Base-by-base conservation (phyloP, 352 stramenopile species). In the Thalassiosira mediterranea region DNA sequence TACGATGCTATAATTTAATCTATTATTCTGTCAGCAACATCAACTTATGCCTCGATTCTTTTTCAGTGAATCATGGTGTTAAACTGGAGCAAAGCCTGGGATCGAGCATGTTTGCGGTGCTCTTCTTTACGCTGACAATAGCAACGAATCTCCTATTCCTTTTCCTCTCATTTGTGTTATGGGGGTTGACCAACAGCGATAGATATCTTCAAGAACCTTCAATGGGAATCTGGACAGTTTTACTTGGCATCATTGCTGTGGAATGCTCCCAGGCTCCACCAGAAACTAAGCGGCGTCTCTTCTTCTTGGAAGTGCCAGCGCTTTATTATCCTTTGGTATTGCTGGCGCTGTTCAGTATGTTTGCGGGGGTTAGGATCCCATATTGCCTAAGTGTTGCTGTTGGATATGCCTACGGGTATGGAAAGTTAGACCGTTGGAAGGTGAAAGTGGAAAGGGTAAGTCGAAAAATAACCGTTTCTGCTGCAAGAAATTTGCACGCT, bases 281-380 rank as follows among this genome's bases (percentile, higher is more conserved):
- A 19, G 56, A 72, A 26, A 80, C 72, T 0, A 67, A 76, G 28
- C 75, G 87, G 2, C 68, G 63, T 38, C 32, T 93, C n/a, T 90
- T 93, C 58, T 81, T 90, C 47, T 78, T 86, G 21, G 63, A 70
- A 11, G 64, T 93, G 5, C 84, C 83, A 1, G 76, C 68, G 0
- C 29, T 76, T 25, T 93, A 91, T 58, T 93, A 90, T 67, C 84
- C 87, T 0, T 53, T 89, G 17, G 78, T 81, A 0, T 46, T 93
- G 23, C 81, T 87, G 61, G 70, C 52, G 29, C 42, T 93, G 0
- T 93, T 93, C 76, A 81, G 70, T 19, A 66, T 93, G n/a, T 81
- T 93, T 49, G 74, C 73, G 15, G 80, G 76, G 23, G 65, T 85
- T 64, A 71, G 70, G 25, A 56, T 90, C n/a, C 17, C 66, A 0